phyloP scores from a whole-genome alignment of 1,139 yeast genomes.

The Candida sp. region DNA sequence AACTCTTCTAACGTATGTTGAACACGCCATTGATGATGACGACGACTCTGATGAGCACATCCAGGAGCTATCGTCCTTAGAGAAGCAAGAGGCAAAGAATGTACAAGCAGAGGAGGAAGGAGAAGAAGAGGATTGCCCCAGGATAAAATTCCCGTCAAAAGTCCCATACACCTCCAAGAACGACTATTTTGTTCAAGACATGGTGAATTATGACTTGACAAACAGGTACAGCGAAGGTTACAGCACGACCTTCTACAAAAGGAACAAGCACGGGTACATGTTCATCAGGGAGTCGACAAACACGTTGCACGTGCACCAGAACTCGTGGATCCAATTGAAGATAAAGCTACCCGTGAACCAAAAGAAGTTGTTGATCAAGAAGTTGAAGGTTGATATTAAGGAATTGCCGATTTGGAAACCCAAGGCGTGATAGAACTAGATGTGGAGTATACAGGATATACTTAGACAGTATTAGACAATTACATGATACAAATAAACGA shows the following conservation, averaged over 20 bases:
- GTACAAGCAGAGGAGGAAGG: not conserved
- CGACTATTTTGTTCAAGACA: constrained; percentile 8
- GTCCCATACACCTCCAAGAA: constrained; percentile 4
- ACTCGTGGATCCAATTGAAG: constrained; percentile 33
- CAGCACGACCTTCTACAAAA: constrained; percentile 36
- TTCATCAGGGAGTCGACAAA: constrained; percentile 36
- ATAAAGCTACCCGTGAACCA: constrained; percentile 21
- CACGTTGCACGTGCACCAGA: constrained; percentile 22
- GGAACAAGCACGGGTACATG: constrained; percentile 42
- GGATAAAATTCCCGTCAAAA: constrained; percentile 8
- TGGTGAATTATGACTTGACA: constrained; percentile 3
- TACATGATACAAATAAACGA: not conserved
- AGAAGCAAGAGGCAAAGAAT: not conserved
- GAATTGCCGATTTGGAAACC: constrained; percentile 36
- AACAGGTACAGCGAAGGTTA: constrained; percentile 13
- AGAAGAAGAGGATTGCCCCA: not conserved
- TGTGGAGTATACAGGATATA: not conserved
- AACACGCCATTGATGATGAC: not conserved
- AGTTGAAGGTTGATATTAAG: constrained; percentile 31
- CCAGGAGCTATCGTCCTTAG: not conserved
- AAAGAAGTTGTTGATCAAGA: constrained; percentile 12
- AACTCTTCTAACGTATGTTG: not conserved
- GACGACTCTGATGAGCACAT: not conserved
- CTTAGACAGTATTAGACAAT: not conserved
- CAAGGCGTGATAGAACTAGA: constrained; percentile 5